Evolutionary conservation across 208 protist genomes (phyloP).

Genomic region (Acanthamoeba rhysodes): DNA sequence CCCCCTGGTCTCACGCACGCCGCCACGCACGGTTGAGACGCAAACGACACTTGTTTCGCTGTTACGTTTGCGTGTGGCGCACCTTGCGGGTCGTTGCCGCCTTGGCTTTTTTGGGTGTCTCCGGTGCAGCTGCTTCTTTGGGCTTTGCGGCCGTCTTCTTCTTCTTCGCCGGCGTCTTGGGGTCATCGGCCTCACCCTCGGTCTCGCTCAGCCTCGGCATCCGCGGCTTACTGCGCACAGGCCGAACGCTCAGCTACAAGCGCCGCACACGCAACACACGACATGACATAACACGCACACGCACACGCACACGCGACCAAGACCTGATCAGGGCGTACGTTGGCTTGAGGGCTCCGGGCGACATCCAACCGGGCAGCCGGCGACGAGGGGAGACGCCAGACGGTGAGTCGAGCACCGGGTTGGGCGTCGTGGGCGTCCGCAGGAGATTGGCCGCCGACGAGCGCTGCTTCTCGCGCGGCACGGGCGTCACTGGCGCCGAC

Average conservation of each 20-base stretch:
- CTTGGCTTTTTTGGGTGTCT: too few relatives aligned
- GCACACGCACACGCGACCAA: too few relatives aligned
- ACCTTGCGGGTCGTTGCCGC: too few relatives aligned
- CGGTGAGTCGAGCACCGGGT: background rate
- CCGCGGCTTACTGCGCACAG: background rate
- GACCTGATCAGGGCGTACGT: background rate
- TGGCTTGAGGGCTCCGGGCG: background rate
- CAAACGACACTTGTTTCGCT: background rate
- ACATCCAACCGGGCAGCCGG: constrained; percentile 49
- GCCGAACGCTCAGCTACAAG: background rate
- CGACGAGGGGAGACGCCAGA: background rate
- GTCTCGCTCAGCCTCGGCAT: constrained; percentile 14
- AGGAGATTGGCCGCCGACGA: background rate
- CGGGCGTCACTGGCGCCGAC: background rate
- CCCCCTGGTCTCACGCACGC: too few relatives aligned
- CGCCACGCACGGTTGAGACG: too few relatives aligned
- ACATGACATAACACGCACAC: background rate
- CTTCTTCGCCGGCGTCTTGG: background rate
- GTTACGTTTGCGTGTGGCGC: too few relatives aligned
- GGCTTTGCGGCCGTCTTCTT: background rate
- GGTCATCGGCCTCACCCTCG: background rate
- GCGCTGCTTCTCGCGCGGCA: background rate
- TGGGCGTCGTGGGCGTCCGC: constrained; percentile 11
- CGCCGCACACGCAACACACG: background rate
- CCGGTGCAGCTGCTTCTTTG: too few relatives aligned